phyloP scores from a whole-genome alignment of 768 basidiomycete species.

The Termitomyces sp. region DNA sequence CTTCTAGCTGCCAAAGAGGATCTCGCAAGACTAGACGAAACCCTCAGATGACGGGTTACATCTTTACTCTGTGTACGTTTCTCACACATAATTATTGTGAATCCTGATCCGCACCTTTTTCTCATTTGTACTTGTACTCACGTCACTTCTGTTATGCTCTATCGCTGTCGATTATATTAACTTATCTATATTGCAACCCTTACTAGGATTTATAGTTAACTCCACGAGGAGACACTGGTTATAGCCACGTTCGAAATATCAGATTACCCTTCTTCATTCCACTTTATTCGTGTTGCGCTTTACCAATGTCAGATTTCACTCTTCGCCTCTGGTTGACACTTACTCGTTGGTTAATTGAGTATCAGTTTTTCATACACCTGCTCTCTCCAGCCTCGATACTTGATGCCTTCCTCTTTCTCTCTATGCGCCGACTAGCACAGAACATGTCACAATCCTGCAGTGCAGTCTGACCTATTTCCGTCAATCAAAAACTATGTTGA shows the following conservation, averaged over 20 bases:
- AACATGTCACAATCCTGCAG: not conserved
- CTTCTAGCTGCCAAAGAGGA: constrained; percentile 50
- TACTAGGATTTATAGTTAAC: constrained; percentile 1
- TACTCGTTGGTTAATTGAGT: not conserved
- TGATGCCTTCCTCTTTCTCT: not conserved
- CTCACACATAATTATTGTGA: not conserved
- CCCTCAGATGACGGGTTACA: constrained; percentile 10
- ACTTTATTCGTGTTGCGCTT: constrained; percentile 19
- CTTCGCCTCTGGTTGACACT: not conserved
- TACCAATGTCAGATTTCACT: not conserved
- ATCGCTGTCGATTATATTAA: not conserved
- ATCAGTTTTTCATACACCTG: too few relatives aligned
- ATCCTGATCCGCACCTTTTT: not conserved
- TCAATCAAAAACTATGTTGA: not conserved
- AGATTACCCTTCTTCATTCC: constrained; percentile 21
- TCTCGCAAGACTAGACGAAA: constrained; percentile 36
- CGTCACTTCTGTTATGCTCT: not conserved
- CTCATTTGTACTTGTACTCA: not conserved
- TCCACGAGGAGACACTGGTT: constrained; percentile 7
- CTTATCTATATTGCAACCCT: constrained; percentile 4
- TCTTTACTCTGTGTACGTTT: not conserved
- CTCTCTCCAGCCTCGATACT: not conserved
- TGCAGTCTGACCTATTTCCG: not conserved
- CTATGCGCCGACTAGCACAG: not conserved
- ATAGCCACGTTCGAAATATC: constrained; percentile 2